Evolutionary conservation across 495 filamentous ascomycete species (phyloP), one percentile per base, ranked within the genome.

Genomic region (Opeltia flavorubescens): DNA sequence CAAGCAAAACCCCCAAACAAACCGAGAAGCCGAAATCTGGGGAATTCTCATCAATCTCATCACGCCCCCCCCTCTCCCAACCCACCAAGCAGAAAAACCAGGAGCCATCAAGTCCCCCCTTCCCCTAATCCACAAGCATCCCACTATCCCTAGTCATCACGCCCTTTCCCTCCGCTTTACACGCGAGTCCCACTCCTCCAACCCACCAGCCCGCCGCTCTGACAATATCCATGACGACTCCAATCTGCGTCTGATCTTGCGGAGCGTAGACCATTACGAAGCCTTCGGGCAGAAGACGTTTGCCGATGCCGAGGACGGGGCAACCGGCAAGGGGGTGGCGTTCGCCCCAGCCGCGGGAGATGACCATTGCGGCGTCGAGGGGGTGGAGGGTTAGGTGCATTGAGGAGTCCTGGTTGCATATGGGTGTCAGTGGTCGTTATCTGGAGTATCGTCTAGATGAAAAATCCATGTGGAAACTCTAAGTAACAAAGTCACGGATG

Each of bases 251-350:
- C 48, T 80, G 71, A 31, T 76, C 66, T 36, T 82, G 68, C 0
- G 88, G 86, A 21, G 88, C 84, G 66, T 95, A 95, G 12, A 95
- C 71, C 72, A 94, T 77, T 31, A 84, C 60, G 60, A 83, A 93
- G 26, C 80, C 81, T 9, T 61, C 59, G 1, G 84, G 83, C 44
- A 76, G 71, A 52, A 74, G 84, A 47, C 67, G 55, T 48, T 66
- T 56, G 52, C 68, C 38, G 66, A 65, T 48, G 61, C 61, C 43
- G 24, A 31, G 38, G 25, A 47, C 52, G 11, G 36, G n/a, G 36
- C 36, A 40, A 28, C 60, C 60, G 2, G 84, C 78, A 50, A 94
- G 69, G 1, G 84, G 84, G 62, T 94, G 86, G n/a, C 86, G 69
- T 62, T 94, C 76, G n/a, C 83, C 88, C 86, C 86, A 94, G 17